phyloP scores from a whole-genome alignment of 2,329 filamentous ascomycete genomes.

The Whalleya microplaca region DNA sequence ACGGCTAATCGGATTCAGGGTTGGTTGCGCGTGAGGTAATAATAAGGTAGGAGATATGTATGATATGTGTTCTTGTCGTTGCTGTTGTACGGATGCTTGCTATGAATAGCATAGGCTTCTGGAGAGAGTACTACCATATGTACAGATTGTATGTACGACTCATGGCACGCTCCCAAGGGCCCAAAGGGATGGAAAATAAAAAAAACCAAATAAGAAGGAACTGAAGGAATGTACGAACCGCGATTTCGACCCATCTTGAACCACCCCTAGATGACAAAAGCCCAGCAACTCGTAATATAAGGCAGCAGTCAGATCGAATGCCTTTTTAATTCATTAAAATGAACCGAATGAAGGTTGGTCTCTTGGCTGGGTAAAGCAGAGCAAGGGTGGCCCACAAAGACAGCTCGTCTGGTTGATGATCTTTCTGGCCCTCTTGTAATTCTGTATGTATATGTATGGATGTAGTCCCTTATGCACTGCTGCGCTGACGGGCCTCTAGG shows the following conservation, averaged over 20 bases:
- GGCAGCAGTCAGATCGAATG: slow-evolving; percentile 3
- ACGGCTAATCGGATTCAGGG: slow-evolving; percentile 8
- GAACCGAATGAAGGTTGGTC: slow-evolving; percentile 11
- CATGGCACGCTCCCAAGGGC: slow-evolving; percentile 4
- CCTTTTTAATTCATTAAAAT: slow-evolving; percentile 22
- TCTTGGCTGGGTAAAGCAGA: slow-evolving; percentile 14
- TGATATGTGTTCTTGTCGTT: too few relatives aligned
- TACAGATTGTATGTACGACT: neutral
- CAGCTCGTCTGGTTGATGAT: slow-evolving; percentile 12
- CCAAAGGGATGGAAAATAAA: slow-evolving; percentile 9
- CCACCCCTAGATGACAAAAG: slow-evolving; percentile 11
- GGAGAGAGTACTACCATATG: neutral
- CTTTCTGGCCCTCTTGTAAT: slow-evolving; percentile 12
- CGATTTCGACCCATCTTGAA: slow-evolving; percentile 57
- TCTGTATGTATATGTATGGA: too few relatives aligned
- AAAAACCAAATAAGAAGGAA: slow-evolving; percentile 18
- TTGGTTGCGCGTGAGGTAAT: slow-evolving; percentile 6
- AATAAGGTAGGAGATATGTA: too few relatives aligned
- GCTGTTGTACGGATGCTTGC: slow-evolving; percentile 13
- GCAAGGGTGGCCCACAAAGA: slow-evolving; percentile 25
- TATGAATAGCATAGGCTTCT: neutral
- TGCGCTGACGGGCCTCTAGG: neutral
- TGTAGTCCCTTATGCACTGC: slow-evolving; percentile 10
- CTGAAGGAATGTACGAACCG: slow-evolving; percentile 49
- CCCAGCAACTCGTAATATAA: slow-evolving; percentile 17